Base-by-base conservation (phyloP, 2,329 filamentous ascomycete species). In the Ampelomyces quisqualis region DNA sequence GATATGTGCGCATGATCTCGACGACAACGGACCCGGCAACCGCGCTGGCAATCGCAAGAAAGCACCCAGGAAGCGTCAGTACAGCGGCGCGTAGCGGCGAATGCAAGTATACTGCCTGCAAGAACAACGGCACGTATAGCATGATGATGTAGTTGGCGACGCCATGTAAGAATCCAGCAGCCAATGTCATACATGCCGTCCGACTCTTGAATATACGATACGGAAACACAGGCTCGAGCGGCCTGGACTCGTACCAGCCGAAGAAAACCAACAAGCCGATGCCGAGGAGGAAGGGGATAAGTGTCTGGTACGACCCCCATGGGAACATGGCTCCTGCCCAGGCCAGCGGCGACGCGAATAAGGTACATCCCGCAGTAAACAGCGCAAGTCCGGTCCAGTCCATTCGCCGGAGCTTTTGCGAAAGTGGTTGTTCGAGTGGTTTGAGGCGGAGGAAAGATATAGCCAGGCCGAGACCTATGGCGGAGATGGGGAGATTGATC, bases 241-340 rank as follows among this genome's bases (percentile, higher is more conserved):
- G 65, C 68, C 9, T 68, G 63, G 59, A 84, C 79, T 57, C 77
- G 82, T 26, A 76, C 62, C 13, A 70, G 65, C 51, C 81, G 80
- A 15, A 60, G 61, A 2, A 58, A 72, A 74, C 49, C 2, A 86
- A 58, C 0, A 77, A 72, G 1, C 67, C 57, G 1, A 68, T 52
- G 1, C 82, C 82, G 5, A 84, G 17, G 3, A 80, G 55, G 7
- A 87, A 64, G 0, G 82, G 82, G 0, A 82, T 71, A 2, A 86
- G 64, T 0, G 80, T 82, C 2, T 73, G 72, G 72, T 77, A 84
- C 2, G 75, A 80, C 22, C 63, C 55, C 84, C 77, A 80, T 0
- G 75, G 67, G 38, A 73, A 75, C 1, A 68, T 64, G 8, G 64
- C 65, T n/a, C 73, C 75, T 3, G 75, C 76, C 47, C 77, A 77